These are phyloP conservation scores for Paspalum notatum DNA, from an alignment of 176 grass and related monocot species.

Conservation along the genomic window DNA sequence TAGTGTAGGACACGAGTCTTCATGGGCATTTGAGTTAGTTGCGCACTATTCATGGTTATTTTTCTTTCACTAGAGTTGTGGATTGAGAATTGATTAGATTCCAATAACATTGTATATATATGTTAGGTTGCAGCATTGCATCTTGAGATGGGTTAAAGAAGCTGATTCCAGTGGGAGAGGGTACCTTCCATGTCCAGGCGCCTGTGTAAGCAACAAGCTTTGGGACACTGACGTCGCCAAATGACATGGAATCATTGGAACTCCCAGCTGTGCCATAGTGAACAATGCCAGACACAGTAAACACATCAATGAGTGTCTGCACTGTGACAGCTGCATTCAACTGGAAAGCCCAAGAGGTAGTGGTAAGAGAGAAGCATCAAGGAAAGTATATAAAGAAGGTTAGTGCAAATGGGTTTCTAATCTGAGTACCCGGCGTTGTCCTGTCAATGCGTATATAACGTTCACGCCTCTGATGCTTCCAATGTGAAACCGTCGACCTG, in stretches of 20 bases:
- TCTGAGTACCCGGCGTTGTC: constrained; percentile 77
- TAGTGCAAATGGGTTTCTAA: not conserved
- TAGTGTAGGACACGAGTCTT: not conserved
- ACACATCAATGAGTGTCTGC: constrained; percentile 77
- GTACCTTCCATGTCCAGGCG: constrained; percentile 89
- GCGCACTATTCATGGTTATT: too few species aligned
- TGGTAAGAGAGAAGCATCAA: constrained; percentile 15
- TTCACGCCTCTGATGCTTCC: constrained; percentile 68
- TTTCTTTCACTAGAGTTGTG: not conserved
- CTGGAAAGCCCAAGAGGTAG: constrained; percentile 47
- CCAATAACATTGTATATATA: not conserved
- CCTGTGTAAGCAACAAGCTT: constrained; percentile 73
- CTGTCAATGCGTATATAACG: constrained; percentile 76
- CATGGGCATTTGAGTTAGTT: not conserved
- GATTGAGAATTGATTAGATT: not conserved
- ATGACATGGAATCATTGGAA: constrained; percentile 78
- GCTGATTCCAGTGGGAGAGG: constrained; percentile 9
- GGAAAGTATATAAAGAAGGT: not conserved
- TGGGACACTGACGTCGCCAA: constrained; percentile 81
- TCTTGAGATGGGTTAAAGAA: constrained; percentile 22
- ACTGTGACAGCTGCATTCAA: constrained; percentile 84
- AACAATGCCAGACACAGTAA: constrained; percentile 66
- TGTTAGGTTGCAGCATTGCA: not conserved
- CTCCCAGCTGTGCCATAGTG: constrained; percentile 94
- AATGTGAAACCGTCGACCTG: constrained; percentile 76